phyloP scores from a whole-genome alignment of 1,284 basidiomycete species.

The Meripilus lineatus region DNA sequence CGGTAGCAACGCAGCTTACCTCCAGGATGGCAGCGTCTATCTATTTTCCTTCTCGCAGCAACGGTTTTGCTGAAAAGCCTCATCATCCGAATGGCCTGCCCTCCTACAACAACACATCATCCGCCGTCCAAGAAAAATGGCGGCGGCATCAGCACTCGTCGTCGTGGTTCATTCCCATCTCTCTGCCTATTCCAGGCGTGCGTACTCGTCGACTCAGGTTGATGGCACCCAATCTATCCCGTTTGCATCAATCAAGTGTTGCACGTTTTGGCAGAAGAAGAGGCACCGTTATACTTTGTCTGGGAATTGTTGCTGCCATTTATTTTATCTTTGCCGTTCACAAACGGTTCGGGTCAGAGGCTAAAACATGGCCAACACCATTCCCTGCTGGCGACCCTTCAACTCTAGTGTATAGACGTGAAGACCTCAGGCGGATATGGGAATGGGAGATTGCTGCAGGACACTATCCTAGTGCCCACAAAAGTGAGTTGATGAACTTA shows the following conservation, averaged over 20 bases:
- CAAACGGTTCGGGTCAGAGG: constrained; percentile 48
- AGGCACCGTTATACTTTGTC: constrained; percentile 44
- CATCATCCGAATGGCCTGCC: constrained; percentile 49
- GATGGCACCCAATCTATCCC: constrained; percentile 59
- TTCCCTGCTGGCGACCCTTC: constrained; percentile 57
- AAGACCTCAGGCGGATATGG: constrained; percentile 86
- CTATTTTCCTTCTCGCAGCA: constrained; percentile 42
- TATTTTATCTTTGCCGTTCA: constrained; percentile 56
- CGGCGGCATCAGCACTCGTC: constrained; percentile 41
- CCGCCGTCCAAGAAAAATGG: constrained; percentile 67
- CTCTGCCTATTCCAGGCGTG: constrained; percentile 56
- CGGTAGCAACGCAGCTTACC: not conserved
- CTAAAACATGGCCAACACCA: constrained; percentile 67
- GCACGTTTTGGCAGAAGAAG: constrained; percentile 51
- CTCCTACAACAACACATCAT: constrained; percentile 37
- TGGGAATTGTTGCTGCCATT: constrained; percentile 44
- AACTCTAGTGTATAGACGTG: constrained; percentile 72
- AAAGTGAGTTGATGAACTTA: constrained; percentile 46
- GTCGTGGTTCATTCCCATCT: constrained; percentile 57
- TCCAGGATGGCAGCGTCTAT: constrained; percentile 41
- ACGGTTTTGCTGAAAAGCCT: constrained; percentile 41
- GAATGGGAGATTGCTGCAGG: constrained; percentile 89
- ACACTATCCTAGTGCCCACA: constrained; percentile 79
- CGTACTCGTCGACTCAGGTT: constrained; percentile 49
- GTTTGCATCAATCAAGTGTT: constrained; percentile 53